Percentiles rank a stretch among this genome's conserved stretches.
Conservation (phyloP, 306 rosid species). For the Vachellia pachyceras region DNA sequence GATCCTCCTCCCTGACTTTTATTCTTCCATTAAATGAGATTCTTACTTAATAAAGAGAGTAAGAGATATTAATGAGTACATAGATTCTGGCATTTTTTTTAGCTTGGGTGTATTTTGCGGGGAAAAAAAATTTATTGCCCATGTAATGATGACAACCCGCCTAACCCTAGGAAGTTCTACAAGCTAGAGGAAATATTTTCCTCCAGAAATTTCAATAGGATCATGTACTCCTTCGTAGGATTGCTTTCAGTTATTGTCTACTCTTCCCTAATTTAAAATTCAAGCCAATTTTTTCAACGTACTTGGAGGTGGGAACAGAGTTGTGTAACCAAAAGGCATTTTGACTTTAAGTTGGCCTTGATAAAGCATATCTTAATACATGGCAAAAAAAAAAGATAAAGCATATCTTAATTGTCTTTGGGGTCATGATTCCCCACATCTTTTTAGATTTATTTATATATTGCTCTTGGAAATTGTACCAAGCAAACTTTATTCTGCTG, state of each 20-base stretch:
- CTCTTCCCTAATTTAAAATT: constrained; percentile 23
- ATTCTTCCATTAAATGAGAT: no score
- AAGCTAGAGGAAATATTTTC: constrained; percentile 21
- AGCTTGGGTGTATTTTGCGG: neutral
- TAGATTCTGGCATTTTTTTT: no score
- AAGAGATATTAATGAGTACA: no score
- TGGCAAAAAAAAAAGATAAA: no score
- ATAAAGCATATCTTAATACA: no score
- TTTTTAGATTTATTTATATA: constrained; percentile 43
- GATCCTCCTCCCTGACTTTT: no score
- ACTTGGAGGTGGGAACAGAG: constrained; percentile 46
- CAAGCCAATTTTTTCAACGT: constrained; percentile 13
- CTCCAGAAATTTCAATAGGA: neutral
- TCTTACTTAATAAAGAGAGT: no score
- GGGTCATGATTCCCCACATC: constrained; percentile 48
- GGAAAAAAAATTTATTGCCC: constrained; percentile 7
- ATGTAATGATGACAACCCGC: constrained; percentile 28
- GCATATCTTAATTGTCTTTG: constrained; percentile 35
- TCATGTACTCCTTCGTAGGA: constrained; percentile 21
- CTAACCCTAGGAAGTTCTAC: constrained; percentile 22
- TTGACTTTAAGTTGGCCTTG: constrained; percentile 38
- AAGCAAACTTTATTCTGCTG: constrained; percentile 47
- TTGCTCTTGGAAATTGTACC: constrained; percentile 50
- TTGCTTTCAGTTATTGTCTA: constrained; percentile 34
- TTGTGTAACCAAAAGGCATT: constrained; percentile 33